Evolutionary conservation across 768 basidiomycete species (phyloP).

Genomic region (Fomitopsis pulvina): DNA sequence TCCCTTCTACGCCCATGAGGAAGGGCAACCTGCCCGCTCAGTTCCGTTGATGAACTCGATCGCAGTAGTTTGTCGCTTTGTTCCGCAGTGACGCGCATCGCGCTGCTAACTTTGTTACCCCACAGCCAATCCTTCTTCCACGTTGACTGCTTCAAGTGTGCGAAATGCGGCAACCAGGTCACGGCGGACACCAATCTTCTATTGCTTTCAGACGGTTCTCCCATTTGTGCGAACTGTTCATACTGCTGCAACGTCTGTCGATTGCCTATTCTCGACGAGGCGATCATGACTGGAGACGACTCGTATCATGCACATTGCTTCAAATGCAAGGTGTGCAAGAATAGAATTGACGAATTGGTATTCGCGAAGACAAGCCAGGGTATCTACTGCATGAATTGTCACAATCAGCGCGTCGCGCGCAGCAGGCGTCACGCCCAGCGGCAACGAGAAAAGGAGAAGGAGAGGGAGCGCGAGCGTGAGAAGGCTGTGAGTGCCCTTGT

Average conservation of each 20-base stretch:
- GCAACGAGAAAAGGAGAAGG: slow-evolving; percentile 36
- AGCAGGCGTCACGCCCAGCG: slow-evolving; percentile 88
- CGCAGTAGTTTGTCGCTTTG: not conserved
- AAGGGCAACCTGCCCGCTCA: not conserved
- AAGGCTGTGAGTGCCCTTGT: not conserved
- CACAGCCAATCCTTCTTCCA: slow-evolving; percentile 89
- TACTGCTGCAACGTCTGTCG: slow-evolving; percentile 95
- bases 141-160: slow-evolving; percentile 93
- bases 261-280: slow-evolving; percentile 93
- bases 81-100: not conserved
- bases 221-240: slow-evolving; percentile 89
- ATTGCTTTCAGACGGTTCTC: slow-evolving; percentile 94
- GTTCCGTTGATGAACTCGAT: not conserved
- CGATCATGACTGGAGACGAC: slow-evolving; percentile 99
- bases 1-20: not conserved
- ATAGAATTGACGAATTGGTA: slow-evolving; percentile 94
- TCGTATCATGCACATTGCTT: slow-evolving; percentile 99
- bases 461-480: slow-evolving; percentile 18
- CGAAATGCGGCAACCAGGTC: slow-evolving; percentile 89
- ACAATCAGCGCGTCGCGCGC: slow-evolving; percentile 94
- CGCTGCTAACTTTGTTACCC: slow-evolving; percentile 9
- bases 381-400: slow-evolving; percentile 98
- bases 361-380: slow-evolving; percentile 98
- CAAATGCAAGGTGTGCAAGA: slow-evolving; percentile 92
- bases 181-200: slow-evolving; percentile 97